A percentile compares a stretch with the other conserved stretches of the same genome.
Conservation (phyloP, 345 rosid genomes). For the Clausena lansium region DNA sequence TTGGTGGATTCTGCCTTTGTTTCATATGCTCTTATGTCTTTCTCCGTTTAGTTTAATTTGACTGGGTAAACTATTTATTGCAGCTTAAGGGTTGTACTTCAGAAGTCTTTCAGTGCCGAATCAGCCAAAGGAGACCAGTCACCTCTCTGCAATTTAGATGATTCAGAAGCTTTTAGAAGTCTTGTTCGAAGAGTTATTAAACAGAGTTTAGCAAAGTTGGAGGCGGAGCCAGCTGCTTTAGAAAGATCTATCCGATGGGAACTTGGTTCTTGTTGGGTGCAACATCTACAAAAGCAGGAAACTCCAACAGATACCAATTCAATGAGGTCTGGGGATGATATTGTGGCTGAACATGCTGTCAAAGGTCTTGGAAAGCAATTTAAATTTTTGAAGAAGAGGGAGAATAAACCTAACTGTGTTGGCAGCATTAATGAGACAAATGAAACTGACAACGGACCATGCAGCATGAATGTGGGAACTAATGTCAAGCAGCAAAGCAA, state of each 20-base stretch:
- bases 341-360: slow-evolving; percentile 36
- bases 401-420: slow-evolving; percentile 20
- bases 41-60: slow-evolving; percentile 6
- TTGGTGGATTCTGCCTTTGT: slow-evolving; percentile 4
- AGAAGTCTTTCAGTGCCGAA: slow-evolving; percentile 31
- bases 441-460: slow-evolving; percentile 22
- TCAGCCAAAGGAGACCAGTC: slow-evolving; percentile 36
- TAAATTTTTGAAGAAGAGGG: slow-evolving; percentile 62
- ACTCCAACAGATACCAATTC: slow-evolving; percentile 32
- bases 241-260: slow-evolving; percentile 63
- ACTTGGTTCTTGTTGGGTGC: slow-evolving; percentile 69
- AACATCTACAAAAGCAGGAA: slow-evolving; percentile 64
- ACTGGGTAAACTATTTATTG: slow-evolving; percentile 16
- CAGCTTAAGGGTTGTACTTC: slow-evolving; percentile 62
- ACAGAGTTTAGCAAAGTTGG: slow-evolving; percentile 45
- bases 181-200: slow-evolving; percentile 36
- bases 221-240: slow-evolving; percentile 28
- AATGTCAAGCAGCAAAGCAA: slow-evolving; percentile 23
- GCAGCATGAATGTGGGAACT: slow-evolving; percentile 26
- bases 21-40: neutral
- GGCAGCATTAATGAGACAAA: slow-evolving; percentile 24
- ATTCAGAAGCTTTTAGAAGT: slow-evolving; percentile 22
- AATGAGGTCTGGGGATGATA: slow-evolving; percentile 22
- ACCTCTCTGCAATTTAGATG: slow-evolving; percentile 24
- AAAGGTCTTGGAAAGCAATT: slow-evolving; percentile 74